Conservation (phyloP, 2,329 filamentous ascomycete species). For the Aureobasidium lini region DNA sequence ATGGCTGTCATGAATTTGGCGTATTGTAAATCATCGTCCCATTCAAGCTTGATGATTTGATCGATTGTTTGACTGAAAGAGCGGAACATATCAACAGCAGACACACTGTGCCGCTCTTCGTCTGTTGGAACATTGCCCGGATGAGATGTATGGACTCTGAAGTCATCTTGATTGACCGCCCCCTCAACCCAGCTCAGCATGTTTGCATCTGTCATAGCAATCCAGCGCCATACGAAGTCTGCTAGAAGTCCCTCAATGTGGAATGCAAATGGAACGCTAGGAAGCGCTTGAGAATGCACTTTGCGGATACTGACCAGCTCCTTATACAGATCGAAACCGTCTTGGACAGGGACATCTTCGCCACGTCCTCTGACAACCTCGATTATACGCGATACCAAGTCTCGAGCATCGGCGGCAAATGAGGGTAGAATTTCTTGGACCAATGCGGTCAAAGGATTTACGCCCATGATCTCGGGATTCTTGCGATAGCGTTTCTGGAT, state of each 20-base stretch:
- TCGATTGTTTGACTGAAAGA: constrained; percentile 89
- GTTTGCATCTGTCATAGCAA: constrained; percentile 69
- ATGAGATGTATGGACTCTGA: constrained; percentile 61
- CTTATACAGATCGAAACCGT: constrained; percentile 89
- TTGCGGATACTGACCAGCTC: constrained; percentile 77
- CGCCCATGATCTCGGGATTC: constrained; percentile 79
- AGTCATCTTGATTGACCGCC: constrained; percentile 83
- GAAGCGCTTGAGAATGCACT: constrained; percentile 70
- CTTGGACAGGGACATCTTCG: constrained; percentile 74
- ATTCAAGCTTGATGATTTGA: constrained; percentile 76
- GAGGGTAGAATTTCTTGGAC: constrained; percentile 79
- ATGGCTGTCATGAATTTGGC: constrained; percentile 96
- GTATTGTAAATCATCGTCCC: constrained; percentile 89
- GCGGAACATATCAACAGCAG: constrained; percentile 86
- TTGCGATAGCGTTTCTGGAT: constrained; percentile 89
- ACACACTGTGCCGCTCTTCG: constrained; percentile 84
- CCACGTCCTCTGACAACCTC: constrained; percentile 60
- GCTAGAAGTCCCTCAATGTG: constrained; percentile 79
- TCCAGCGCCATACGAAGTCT: constrained; percentile 95
- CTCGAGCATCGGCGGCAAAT: constrained; percentile 82
- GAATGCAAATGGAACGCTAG: constrained; percentile 69
- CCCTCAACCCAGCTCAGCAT: constrained; percentile 80
- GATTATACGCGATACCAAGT: constrained; percentile 76
- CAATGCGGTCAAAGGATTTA: constrained; percentile 60
- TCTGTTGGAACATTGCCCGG: constrained; percentile 52